These are phyloP conservation scores for Neurospora sp. DNA, from an alignment of 495 filamentous ascomycete genomes.

Conservation along the genomic window DNA sequence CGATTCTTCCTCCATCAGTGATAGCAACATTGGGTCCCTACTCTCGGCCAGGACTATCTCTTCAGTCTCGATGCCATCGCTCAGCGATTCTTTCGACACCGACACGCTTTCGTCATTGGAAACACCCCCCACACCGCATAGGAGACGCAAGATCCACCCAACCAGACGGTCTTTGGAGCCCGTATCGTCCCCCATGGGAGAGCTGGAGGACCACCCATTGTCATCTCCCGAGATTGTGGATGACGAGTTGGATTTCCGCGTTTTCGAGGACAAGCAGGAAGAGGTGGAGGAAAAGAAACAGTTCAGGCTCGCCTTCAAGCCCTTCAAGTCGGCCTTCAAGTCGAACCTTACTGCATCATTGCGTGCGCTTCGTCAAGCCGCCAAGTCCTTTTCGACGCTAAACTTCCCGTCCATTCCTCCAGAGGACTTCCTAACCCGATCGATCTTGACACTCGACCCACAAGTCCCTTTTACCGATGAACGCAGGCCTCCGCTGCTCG, in stretches of 20 bases:
- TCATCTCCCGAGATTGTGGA: conserved; percentile 23
- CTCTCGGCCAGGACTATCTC: conserved; percentile 35
- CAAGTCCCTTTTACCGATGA: conserved; percentile 72
- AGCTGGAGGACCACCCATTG: conserved; percentile 35
- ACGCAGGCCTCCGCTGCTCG: conserved; percentile 65
- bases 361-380: conserved; percentile 74
- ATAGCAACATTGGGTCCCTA: conserved; percentile 31
- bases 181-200: conserved; percentile 30
- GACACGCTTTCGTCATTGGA: conserved; percentile 31
- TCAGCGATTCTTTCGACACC: conserved; percentile 31
- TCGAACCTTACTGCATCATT: conserved; percentile 93
- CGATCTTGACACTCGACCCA: conserved; percentile 67
- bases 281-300: conserved; percentile 25
- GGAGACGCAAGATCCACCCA: conserved; percentile 24
- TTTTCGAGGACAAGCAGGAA: conserved; percentile 21
- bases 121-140: conserved; percentile 24
- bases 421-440: conserved; percentile 84
- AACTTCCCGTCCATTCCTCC: conserved; percentile 62
- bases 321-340: conserved; percentile 56
- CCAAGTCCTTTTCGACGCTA: conserved; percentile 71
- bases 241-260: conserved; percentile 37
- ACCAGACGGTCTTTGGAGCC: conserved; percentile 35
- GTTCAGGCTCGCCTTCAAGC: conserved; percentile 21
- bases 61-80: conserved; percentile 38
- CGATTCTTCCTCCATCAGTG: conserved; percentile 28